Evolutionary conservation across 2,329 filamentous ascomycete species (phyloP), one percentile per base, ranked within the genome.

Genomic region (Aquanectria penicillioides): DNA sequence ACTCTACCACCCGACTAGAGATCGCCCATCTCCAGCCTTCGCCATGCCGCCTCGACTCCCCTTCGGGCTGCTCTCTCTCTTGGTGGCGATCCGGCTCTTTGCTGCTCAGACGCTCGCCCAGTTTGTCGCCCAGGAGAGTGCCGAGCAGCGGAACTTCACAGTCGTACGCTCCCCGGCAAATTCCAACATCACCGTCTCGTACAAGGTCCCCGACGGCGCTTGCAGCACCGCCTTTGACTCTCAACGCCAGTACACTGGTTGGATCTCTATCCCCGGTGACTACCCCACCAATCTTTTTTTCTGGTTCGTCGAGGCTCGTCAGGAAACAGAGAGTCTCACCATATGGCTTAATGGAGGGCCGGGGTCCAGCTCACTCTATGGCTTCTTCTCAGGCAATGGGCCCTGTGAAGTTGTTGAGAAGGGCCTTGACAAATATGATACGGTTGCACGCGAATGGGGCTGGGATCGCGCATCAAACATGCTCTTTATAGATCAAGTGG

Each of bases 191-290:
- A 88, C 84, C 57, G 85, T 92, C 70, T 84, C 85, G 53, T 93
- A 89, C 80, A 91, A 89, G 69, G 77, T 81, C 29, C 81, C 84
- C 5, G 73, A 78, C 7, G 86, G 84, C 40, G 87, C 83, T 11
- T 92, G 90, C 73, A 83, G 79, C 41, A 91, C 89, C 2, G 85
- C 84, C 7, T 90, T 90, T 67, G 71, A 80, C 38, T 80, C 78
- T 1, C 89, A 92, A 73, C 83, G 87, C 72, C 89, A 92, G 72
- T 90, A 88, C 69, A 86, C 87, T 4, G 89, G 89, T 68, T 91
- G 90, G 83, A 85, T 92, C 54, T 82, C 77, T 50, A 74, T 91
- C 5, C 86, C 87, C 5, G 87, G 80, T 38, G 74, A 77, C 23
- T 85, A 80, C 64, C 74, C 80, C 15, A 82, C 82, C 37, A 85